Evolutionary conservation across 2,329 filamentous ascomycete species (phyloP).

Genomic region (Fusarium annulatum): DNA sequence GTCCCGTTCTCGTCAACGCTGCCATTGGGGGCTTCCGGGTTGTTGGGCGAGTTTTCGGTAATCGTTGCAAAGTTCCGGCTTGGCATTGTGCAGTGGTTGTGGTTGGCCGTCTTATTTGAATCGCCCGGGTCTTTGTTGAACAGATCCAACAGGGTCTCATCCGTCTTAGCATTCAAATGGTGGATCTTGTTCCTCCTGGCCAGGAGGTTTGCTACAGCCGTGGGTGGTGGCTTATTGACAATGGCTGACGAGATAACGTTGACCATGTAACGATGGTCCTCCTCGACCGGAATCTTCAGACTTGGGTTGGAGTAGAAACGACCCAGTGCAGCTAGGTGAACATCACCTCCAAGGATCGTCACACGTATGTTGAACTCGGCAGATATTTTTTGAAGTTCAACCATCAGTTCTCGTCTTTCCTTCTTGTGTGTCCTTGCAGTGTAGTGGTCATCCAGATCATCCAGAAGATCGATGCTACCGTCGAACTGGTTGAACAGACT

Average conservation of each 20-base stretch:
- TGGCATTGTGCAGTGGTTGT: slow-evolving; percentile 89
- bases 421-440: slow-evolving; percentile 91
- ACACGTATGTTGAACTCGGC: slow-evolving; percentile 88
- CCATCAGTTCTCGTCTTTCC: slow-evolving; percentile 82
- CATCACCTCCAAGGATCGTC: slow-evolving; percentile 93
- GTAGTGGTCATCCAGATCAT: slow-evolving; percentile 96
- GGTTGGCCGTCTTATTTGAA: slow-evolving; percentile 76
- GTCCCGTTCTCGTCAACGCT: slow-evolving; percentile 33
- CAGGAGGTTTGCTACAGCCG: slow-evolving; percentile 88
- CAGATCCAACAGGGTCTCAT: slow-evolving; percentile 93
- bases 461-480: slow-evolving; percentile 89
- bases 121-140: slow-evolving; percentile 89
- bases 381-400: slow-evolving; percentile 84
- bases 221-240: slow-evolving; percentile 91
- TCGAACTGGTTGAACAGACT: slow-evolving; percentile 94
- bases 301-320: slow-evolving; percentile 94
- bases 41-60: slow-evolving; percentile 82
- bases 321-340: slow-evolving; percentile 90
- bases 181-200: slow-evolving; percentile 89
- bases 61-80: slow-evolving; percentile 94
- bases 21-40: slow-evolving; percentile 45
- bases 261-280: slow-evolving; percentile 93
- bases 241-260: slow-evolving; percentile 96
- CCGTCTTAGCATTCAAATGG: slow-evolving; percentile 76
- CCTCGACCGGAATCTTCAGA: slow-evolving; percentile 78